These are phyloP conservation scores for Celoporthe dispersa DNA, from an alignment of 2,329 filamentous ascomycete genomes.

Conservation along the genomic window DNA sequence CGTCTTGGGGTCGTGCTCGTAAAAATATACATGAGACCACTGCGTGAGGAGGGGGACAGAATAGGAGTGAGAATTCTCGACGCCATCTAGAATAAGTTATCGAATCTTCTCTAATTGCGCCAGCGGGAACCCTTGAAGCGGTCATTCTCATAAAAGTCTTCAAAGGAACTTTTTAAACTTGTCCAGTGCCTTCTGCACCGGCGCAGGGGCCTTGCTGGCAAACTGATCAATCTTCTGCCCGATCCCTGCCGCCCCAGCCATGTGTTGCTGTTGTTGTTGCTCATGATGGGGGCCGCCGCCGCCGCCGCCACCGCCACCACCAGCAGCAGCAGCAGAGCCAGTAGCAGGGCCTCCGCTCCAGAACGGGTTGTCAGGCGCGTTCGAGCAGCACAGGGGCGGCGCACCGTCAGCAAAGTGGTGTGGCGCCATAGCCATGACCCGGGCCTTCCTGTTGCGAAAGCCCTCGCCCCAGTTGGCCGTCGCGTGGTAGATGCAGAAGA, in stretches of 20 bases:
- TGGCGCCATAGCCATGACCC: conserved; percentile 27
- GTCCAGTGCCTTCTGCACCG: conserved; percentile 15
- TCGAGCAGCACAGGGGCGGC: conserved; percentile 29
- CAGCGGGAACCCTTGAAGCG: no score
- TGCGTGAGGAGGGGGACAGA: not conserved
- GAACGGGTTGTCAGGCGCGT: conserved; percentile 15
- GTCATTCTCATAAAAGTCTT: not conserved
- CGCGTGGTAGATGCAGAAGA: conserved; percentile 33
- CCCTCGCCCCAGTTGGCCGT: conserved; percentile 30
- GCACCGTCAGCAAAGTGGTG: conserved; percentile 28
- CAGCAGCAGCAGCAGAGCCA: not conserved
- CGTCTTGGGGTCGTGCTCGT: not conserved
- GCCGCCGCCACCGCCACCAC: not conserved
- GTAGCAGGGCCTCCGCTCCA: conserved; percentile 1
- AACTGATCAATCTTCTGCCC: conserved; percentile 20
- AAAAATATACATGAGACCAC: not conserved
- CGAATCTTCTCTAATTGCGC: not conserved
- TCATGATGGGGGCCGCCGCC: conserved; percentile 1
- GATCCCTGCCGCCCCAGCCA: conserved; percentile 1
- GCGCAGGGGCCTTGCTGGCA: conserved; percentile 16
- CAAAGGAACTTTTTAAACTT: conserved; percentile 17
- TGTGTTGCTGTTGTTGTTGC: not conserved
- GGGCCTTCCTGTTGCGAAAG: conserved; percentile 32
- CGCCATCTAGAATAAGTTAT: not conserved
- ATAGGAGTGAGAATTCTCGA: not conserved